A percentile compares a stretch with the other conserved stretches of the same genome.
These are phyloP conservation scores for Jaenimonas drosophilae DNA, from an alignment of 208 protist genomes.

Conservation along the genomic window DNA sequence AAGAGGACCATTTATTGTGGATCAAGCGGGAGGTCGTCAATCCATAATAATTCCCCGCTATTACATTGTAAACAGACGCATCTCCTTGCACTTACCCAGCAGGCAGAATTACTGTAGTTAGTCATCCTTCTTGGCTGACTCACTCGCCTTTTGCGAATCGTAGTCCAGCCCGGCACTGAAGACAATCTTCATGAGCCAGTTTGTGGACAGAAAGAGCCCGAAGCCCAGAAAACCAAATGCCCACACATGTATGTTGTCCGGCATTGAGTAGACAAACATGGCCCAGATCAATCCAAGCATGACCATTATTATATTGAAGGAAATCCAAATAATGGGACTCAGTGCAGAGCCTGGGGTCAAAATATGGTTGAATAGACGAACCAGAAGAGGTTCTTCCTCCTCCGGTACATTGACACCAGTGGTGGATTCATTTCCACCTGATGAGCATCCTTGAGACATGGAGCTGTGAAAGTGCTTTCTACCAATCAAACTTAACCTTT, in stretches of 20 bases:
- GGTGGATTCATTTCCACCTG: too few species aligned
- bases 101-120: too few species aligned
- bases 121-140: conserved; percentile 4
- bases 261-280: conserved; percentile 66
- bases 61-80: neutral
- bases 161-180: conserved; percentile 56
- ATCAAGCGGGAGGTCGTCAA: too few species aligned
- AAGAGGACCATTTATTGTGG: too few species aligned
- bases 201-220: conserved; percentile 69
- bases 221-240: conserved; percentile 75
- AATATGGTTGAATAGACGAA: conserved; percentile 65
- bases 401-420: conserved; percentile 4
- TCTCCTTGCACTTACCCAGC: too few species aligned
- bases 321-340: conserved; percentile 60
- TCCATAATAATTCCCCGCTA: too few species aligned
- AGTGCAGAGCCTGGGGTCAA: conserved; percentile 85
- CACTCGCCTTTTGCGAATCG: conserved; percentile 19
- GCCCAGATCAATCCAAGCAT: conserved; percentile 61
- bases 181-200: conserved; percentile 83
- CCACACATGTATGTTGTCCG: conserved; percentile 77
- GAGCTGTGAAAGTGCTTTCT: too few species aligned
- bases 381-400: conserved; percentile 31
- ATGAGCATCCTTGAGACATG: too few species aligned
- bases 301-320: conserved; percentile 79
- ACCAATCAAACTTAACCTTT: too few species aligned